phyloP scores from a whole-genome alignment of 225 moss, liverwort and hornwort species.

The Climacium dendroides region DNA sequence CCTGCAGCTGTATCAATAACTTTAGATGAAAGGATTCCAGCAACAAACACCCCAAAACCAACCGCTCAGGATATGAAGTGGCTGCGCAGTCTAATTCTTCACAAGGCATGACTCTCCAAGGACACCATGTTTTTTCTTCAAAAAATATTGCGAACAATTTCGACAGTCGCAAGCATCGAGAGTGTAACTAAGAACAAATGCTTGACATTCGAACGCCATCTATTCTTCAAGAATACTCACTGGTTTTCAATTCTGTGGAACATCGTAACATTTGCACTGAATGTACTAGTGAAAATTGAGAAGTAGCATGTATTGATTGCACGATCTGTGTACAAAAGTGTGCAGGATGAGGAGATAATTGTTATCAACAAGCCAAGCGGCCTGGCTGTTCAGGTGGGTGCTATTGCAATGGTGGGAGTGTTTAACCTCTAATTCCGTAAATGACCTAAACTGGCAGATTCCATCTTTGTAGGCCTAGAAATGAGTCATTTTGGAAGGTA shows the following conservation, averaged over 20 bases:
- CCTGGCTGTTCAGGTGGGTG: conserved; percentile 45
- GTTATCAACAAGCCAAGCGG: conserved; percentile 56
- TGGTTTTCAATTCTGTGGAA: background rate
- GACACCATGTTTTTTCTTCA: background rate
- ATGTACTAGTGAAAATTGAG: background rate
- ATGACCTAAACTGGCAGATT: background rate
- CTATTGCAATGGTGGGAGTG: background rate
- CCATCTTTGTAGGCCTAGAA: background rate
- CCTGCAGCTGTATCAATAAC: conserved; percentile 41
- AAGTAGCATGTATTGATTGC: conserved; percentile 2
- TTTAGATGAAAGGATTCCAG: background rate
- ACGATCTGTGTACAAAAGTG: conserved; percentile 2
- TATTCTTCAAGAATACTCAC: background rate
- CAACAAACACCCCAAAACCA: conserved; percentile 5
- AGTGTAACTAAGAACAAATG: background rate
- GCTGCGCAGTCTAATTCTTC: conserved; percentile 68
- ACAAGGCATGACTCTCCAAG: conserved; percentile 49
- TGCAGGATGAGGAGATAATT: conserved; percentile 55
- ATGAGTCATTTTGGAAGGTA: background rate
- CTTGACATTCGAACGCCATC: background rate
- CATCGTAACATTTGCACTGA: background rate
- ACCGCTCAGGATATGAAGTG: conserved; percentile 43
- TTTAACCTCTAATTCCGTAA: background rate
- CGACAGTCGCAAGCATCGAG: background rate
- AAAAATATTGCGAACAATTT: background rate